phyloP scores from a whole-genome alignment of 345 rosid species.

The Citrus cavaleriei region DNA sequence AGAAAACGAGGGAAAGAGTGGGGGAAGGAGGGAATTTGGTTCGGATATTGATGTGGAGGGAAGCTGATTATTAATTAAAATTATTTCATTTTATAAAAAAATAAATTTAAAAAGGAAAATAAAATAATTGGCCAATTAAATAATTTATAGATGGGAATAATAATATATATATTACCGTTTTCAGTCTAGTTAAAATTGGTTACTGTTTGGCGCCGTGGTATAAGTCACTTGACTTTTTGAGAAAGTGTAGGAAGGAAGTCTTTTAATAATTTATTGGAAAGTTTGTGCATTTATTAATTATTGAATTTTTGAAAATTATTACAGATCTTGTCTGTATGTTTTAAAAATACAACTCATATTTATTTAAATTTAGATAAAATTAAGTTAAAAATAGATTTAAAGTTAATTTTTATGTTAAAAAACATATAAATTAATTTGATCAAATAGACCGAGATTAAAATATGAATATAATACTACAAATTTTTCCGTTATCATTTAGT shows the following conservation, averaged over 20 bases:
- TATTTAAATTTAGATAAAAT: background rate
- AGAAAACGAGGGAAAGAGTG: conserved; percentile 64
- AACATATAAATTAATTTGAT: no score
- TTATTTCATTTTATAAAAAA: background rate
- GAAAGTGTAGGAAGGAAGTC: background rate
- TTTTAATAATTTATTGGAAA: no score
- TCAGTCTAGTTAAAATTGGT: background rate
- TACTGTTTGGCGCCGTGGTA: background rate
- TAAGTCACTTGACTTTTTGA: background rate
- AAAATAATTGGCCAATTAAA: background rate
- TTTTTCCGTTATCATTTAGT: no score
- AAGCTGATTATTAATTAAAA: conserved; percentile 27
- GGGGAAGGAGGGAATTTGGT: conserved; percentile 73
- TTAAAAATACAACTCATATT: background rate
- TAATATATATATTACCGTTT: background rate
- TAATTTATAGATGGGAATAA: background rate
- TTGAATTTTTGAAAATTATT: no score
- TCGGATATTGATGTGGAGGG: conserved; percentile 98
- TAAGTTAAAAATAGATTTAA: background rate
- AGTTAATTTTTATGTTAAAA: no score
- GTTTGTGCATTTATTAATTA: background rate
- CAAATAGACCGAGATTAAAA: no score
- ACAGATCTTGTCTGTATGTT: background rate
- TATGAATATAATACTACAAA: no score
- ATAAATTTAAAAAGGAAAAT: background rate